Conservation (phyloP, 441 rosid genomes). For the Arabidopsis hybrid region DNA sequence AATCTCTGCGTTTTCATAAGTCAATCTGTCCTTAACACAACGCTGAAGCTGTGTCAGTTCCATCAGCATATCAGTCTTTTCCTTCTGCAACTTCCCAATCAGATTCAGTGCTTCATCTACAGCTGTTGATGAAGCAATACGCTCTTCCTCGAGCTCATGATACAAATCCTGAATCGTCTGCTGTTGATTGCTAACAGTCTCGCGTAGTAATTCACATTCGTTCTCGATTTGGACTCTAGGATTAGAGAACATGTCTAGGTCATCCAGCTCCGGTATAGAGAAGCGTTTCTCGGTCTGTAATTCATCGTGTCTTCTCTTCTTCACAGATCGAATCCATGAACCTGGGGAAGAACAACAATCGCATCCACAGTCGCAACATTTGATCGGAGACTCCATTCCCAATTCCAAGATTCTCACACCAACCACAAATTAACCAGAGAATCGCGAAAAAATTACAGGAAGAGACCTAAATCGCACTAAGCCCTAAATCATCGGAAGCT, state of each 20-base stretch:
- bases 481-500: conserved; percentile 8
- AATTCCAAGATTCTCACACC: conserved; percentile 50
- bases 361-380: conserved; percentile 73
- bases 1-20: conserved; percentile 83
- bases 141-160: conserved; percentile 85
- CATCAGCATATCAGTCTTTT: conserved; percentile 91
- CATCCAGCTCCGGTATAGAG: conserved; percentile 63
- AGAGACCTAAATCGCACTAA: conserved; percentile 22
- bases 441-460: background rate
- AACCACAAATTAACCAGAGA: background rate
- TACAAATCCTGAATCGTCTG: conserved; percentile 68
- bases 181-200: conserved; percentile 76
- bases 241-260: conserved; percentile 45
- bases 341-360: conserved; percentile 56
- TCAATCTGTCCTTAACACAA: conserved; percentile 81
- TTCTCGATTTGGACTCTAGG: conserved; percentile 82
- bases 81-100: conserved; percentile 89
- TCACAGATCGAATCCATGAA: conserved; percentile 71
- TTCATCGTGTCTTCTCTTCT: conserved; percentile 74
- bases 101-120: conserved; percentile 94
- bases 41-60: conserved; percentile 84
- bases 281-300: conserved; percentile 54
- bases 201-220: conserved; percentile 79
- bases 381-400: conserved; percentile 44
- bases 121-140: conserved; percentile 92